Base-by-base conservation (phyloP, 495 filamentous ascomycete genomes). In the Lepidopterella palustris region DNA sequence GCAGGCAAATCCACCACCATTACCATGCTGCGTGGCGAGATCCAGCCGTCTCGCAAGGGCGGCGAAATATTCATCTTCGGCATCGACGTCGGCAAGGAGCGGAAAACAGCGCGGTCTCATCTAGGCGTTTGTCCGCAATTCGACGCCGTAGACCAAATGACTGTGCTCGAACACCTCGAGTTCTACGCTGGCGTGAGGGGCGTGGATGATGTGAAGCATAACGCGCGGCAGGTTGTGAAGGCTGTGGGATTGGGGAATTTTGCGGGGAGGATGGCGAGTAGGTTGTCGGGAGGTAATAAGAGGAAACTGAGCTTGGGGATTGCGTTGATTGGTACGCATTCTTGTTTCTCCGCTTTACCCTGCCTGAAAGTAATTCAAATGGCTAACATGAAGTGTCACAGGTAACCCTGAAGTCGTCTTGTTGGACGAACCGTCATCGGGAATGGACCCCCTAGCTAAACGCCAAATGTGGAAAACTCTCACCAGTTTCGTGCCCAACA, bases 371-470 rank as follows among this genome's bases (percentile, higher is more conserved):
- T 8, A 1, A 27, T 9, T 4, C 21, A 5, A 24, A 24, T 50
- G 15, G 21, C 47, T 24, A 11, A 25, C 2, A 13, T 53, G 87
- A n/a, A n/a, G 85, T 1, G 70, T 89, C 1, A 86, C 87, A 74
- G 87, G 87, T 9, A 87, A 89, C 63, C 87, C 87, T 0, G 79
- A 81, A 18, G 85, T 90, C 0, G 70, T 90, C 1, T 74, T 90
- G 2, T 80, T 91, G 4, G 87, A 91, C 35, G 58, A 65, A 49
- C 62, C 62, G 2, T 53, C 67, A 84, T 83, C 78, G 3, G 86
- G 87, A 2, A 80, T 90, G 64, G 87, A 90, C 63, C 87, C 87
- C 0, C 85, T 83, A 0, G 80, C 85, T 0, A 90, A 89, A 68
- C 75, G 87, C 25, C 77, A 84, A 59, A 89, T 90, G 87, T 90